Evolutionary conservation across 1,139 yeast genomes (phyloP), one percentile per base, ranked within the genome.

Genomic region (Diutina ranongensis): DNA sequence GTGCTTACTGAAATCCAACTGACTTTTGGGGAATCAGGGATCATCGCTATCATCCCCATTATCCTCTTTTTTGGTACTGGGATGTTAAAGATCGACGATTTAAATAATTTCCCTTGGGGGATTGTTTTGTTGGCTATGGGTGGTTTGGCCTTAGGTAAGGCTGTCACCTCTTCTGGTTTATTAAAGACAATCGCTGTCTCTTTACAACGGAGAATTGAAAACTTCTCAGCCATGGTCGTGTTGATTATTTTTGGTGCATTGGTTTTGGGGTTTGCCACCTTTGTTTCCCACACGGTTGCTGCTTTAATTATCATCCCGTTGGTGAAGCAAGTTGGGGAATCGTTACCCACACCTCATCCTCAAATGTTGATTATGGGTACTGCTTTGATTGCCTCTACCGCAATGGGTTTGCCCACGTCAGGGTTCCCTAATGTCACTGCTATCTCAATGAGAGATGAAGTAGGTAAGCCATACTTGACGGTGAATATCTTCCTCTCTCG

Each of bases 381-480:
- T 15, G 92, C 95, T 0, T 68, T 89, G 54, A 64, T 89, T 50
- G 86, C 96, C 53, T 86, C 96, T 0, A 80, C 82, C 45, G 97
- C 97, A 3, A 89, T 89, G 97, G 97, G 94, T 10, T 71, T 89
- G 49, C 97, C 97, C 25, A 89, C 97, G 0, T 84, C 95, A 1
- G 97, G 97, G 0, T 89, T 89, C 74, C 97, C 97, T 16, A 89
- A 89, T 55, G 95, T 89, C 40, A 88, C 97, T 0, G 97, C 97
- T 2, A 85, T 89, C 49, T 86, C 95, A 49, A 78, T 87, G 80
- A 77, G 87, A 7, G 95, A 89, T 61, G 95, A 86, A 57, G 74
- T 87, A 27, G 97, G 97, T 8, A 80, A 81, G 49, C 83, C 92
- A 27, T 89, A 89, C 58, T 65, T 89, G 53, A 78, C 88, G 1